A percentile compares a stretch with the other conserved stretches of the same genome.
These are phyloP conservation scores for Cydonia oblonga DNA, from an alignment of 331 rosid genomes.

Conservation along the genomic window DNA sequence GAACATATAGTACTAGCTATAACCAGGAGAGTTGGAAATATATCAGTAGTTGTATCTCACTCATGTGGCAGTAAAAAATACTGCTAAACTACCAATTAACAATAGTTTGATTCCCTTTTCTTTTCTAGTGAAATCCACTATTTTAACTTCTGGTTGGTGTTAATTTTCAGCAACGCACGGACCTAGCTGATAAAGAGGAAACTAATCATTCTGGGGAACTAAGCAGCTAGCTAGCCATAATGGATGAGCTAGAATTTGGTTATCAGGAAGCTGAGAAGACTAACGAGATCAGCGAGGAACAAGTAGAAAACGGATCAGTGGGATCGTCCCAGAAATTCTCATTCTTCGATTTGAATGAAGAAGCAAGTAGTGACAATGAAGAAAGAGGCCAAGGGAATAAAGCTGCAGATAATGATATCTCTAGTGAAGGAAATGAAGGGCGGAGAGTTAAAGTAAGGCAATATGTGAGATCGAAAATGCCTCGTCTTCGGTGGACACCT, in stretches of 20 bases:
- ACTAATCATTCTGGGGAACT: not conserved
- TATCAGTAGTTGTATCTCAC: not conserved
- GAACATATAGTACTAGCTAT: not conserved
- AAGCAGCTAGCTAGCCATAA: not conserved
- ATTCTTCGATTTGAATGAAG: not conserved
- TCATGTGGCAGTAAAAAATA: not conserved
- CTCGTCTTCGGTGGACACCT: constrained; percentile 82
- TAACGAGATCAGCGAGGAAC: not conserved
- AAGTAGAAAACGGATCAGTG: not conserved
- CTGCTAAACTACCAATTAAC: not conserved
- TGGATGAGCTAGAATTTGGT: not conserved
- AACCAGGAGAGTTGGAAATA: not conserved
- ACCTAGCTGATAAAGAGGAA: not conserved
- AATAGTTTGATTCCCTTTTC: not conserved
- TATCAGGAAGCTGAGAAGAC: not conserved
- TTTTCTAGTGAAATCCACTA: not conserved
- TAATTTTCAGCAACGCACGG: not conserved
- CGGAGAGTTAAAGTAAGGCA: constrained; percentile 42
- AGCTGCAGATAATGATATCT: not conserved
- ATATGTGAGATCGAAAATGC: constrained; percentile 71
- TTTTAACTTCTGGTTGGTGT: not conserved
- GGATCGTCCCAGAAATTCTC: not conserved
- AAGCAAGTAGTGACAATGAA: not conserved
- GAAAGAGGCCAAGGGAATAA: not conserved
- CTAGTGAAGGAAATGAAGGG: constrained; percentile 19